Conservation (phyloP, 768 basidiomycete species). For the Suillus subalutaceus region DNA sequence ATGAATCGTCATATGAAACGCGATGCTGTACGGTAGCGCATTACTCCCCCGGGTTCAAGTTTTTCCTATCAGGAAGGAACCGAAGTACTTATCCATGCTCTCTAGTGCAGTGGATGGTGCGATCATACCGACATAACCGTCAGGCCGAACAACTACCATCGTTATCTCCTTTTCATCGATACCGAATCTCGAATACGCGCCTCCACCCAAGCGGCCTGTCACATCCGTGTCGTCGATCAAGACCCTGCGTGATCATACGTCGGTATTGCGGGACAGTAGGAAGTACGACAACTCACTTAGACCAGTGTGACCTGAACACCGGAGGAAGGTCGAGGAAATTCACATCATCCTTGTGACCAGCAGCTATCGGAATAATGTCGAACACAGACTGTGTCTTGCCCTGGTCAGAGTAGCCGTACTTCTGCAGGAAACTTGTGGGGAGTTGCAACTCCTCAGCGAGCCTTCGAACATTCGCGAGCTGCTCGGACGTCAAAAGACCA, state of each 20-base stretch:
- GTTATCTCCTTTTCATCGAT: slow-evolving; percentile 32
- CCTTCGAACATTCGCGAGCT: slow-evolving; percentile 22
- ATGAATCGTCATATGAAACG: neutral
- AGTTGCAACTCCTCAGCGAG: slow-evolving; percentile 32
- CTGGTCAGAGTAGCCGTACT: slow-evolving; percentile 19
- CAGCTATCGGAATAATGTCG: slow-evolving; percentile 29
- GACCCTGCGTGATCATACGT: slow-evolving; percentile 42
- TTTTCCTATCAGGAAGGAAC: slow-evolving; percentile 36
- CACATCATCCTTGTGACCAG: slow-evolving; percentile 34
- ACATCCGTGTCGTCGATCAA: slow-evolving; percentile 59
- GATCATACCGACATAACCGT: slow-evolving; percentile 63
- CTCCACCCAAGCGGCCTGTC: slow-evolving; percentile 48
- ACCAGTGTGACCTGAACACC: slow-evolving; percentile 43
- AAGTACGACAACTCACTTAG: slow-evolving; percentile 35
- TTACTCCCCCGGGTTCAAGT: neutral
- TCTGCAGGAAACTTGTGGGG: slow-evolving; percentile 32
- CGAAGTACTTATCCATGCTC: slow-evolving; percentile 51
- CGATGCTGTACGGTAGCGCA: neutral
- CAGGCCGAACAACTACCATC: slow-evolving; percentile 36
- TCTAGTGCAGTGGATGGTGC: slow-evolving; percentile 46
- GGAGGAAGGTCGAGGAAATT: slow-evolving; percentile 39
- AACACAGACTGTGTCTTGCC: slow-evolving; percentile 33
- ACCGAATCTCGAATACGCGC: slow-evolving; percentile 60
- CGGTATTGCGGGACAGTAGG: neutral
- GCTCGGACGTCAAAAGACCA: slow-evolving; percentile 28